Percentiles rank a stretch among this genome's conserved stretches.
Evolutionary conservation across 768 basidiomycete species (phyloP).

Genomic region (Tricholomella constricta): DNA sequence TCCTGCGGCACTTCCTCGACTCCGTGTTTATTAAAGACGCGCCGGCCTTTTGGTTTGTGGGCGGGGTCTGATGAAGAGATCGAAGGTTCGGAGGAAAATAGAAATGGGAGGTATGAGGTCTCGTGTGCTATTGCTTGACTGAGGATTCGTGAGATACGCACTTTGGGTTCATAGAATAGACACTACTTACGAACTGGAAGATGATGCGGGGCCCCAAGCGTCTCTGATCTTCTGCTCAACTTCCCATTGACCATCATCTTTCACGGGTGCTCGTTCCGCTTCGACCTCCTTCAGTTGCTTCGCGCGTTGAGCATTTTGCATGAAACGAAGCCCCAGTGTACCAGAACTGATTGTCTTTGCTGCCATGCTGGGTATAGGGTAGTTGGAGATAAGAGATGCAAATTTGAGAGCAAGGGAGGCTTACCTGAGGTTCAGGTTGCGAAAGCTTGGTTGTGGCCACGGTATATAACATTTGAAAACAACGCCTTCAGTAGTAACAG

Average conservation of each 20-base stretch:
- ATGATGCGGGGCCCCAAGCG: conserved; percentile 45
- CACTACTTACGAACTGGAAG: conserved; percentile 22
- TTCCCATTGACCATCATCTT: conserved; percentile 70
- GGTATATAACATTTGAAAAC: conserved; percentile 8
- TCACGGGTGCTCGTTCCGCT: conserved; percentile 52
- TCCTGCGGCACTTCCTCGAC: conserved; percentile 38
- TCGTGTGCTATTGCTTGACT: conserved; percentile 49
- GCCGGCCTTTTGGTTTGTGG: conserved; percentile 46
- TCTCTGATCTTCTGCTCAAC: conserved; percentile 53
- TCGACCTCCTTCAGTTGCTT: conserved; percentile 53
- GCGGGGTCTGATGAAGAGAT: conserved; percentile 22
- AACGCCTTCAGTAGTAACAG: conserved; percentile 1
- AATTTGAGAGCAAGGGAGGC: background rate
- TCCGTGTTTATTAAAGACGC: conserved; percentile 56
- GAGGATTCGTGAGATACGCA: background rate
- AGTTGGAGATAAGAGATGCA: background rate
- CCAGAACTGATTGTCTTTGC: conserved; percentile 61
- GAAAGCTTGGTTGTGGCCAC: background rate
- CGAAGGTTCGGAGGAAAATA: conserved; percentile 45
- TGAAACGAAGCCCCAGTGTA: conserved; percentile 67
- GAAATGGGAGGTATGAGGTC: conserved; percentile 65
- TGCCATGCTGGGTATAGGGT: conserved; percentile 26
- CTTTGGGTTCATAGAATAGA: background rate
- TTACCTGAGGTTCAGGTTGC: background rate
- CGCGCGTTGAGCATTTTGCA: conserved; percentile 68